These are phyloP conservation scores for Tetrahymena elliotti DNA, from an alignment of 73 alveolate genomes.

Conservation along the genomic window DNA sequence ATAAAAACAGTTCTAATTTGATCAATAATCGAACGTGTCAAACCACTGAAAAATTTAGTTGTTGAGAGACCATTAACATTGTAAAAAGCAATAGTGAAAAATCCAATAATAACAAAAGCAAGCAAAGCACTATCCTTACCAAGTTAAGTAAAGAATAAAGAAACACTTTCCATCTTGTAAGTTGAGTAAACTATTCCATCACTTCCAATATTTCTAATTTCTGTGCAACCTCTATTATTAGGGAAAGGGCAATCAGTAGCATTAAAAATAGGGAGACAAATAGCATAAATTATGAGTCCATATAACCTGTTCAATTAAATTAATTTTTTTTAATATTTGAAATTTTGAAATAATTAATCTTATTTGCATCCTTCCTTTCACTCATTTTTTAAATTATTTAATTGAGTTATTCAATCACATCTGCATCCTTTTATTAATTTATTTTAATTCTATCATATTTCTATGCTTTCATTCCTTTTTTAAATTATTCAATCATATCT, in stretches of 20 bases:
- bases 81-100: not conserved
- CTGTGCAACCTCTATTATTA: not conserved
- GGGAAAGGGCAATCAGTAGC: not conserved
- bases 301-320: not conserved
- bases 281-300: not conserved
- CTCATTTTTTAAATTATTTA: too few species aligned
- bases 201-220: not conserved
- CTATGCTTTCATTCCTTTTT: too few species aligned
- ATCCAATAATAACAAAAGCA: not conserved
- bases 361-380: too few species aligned
- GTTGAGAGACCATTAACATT: not conserved
- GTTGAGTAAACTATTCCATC: not conserved
- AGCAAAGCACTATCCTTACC: not conserved
- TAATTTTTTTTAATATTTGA: not conserved
- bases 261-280: not conserved
- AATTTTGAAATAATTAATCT: too few species aligned
- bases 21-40: not conserved
- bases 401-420: too few species aligned
- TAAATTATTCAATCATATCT: too few species aligned
- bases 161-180: not conserved
- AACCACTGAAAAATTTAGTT: not conserved
- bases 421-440: too few species aligned
- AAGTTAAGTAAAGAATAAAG: not conserved
- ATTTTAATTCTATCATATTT: too few species aligned
- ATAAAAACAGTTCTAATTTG: not conserved